Evolutionary conservation across 2,329 filamentous ascomycete genomes (phyloP).

Genomic region (Alternaria rosae): DNA sequence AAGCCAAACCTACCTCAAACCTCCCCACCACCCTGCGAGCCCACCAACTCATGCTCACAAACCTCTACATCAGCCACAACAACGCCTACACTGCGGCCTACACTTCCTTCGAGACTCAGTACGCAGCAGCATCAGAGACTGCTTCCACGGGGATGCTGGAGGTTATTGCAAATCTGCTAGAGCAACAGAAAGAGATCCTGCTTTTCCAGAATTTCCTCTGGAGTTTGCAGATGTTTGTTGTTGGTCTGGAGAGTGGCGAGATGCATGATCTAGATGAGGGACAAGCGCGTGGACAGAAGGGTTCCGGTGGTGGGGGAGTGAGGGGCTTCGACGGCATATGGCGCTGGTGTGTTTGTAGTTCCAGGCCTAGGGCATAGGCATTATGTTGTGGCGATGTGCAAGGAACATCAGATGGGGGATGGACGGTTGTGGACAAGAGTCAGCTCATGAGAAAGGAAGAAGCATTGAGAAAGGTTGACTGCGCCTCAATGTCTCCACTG

Average conservation of each 20-base stretch:
- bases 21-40: background rate
- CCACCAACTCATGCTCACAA: background rate
- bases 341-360: background rate
- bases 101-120: background rate
- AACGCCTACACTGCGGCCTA: background rate
- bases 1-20: background rate
- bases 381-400: background rate
- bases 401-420: background rate
- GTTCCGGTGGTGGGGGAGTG: no score
- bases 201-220: background rate
- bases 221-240: background rate
- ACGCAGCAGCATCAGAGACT: background rate
- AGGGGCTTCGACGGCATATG: background rate
- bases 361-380: accelerated
- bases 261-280: background rate
- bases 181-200: background rate
- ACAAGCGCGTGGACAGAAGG: background rate
- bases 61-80: background rate
- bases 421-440: background rate
- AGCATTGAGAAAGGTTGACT: background rate
- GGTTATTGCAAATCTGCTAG: background rate
- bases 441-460: background rate
- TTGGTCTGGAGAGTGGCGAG: background rate
- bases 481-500: background rate
- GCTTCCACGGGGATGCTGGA: background rate